Evolutionary conservation across 176 grass and related monocot species (phyloP).

Genomic region (Oryza glumipatula): DNA sequence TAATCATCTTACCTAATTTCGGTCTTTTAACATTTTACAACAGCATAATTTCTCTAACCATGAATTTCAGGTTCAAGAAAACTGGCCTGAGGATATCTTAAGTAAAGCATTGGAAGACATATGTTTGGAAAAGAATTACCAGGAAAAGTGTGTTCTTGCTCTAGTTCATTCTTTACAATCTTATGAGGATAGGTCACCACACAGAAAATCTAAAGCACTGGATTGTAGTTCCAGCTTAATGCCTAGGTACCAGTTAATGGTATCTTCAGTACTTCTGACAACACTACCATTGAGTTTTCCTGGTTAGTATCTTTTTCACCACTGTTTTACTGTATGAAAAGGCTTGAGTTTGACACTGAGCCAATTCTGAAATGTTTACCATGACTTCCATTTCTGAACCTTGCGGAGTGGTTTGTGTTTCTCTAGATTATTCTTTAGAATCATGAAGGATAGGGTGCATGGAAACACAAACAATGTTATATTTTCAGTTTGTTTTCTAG

Average conservation of each 20-base stretch:
- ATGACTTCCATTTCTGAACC: neutral
- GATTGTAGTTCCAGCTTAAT: constrained; percentile 69
- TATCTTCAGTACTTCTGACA: constrained; percentile 91
- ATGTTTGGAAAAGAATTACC: constrained; percentile 81
- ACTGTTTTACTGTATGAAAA: constrained; percentile 10
- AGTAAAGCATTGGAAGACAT: constrained; percentile 81
- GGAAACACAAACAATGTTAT: constrained; percentile 34
- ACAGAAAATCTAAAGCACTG: constrained; percentile 48
- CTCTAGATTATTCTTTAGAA: constrained; percentile 40
- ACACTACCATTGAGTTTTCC: constrained; percentile 87
- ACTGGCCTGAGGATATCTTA: constrained; percentile 80
- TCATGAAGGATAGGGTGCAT: constrained; percentile 38
- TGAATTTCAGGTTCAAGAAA: constrained; percentile 61
- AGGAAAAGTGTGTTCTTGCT: constrained; percentile 84
- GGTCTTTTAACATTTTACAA: constrained; percentile 15
- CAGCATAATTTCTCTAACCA: constrained; percentile 20
- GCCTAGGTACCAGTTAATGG: constrained; percentile 88
- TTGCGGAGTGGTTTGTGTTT: constrained; percentile 10
- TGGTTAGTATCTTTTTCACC: constrained; percentile 51
- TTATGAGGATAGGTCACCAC: constrained; percentile 50
- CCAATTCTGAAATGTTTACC: constrained; percentile 6
- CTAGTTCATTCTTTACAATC: constrained; percentile 69
- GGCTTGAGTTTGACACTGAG: neutral
- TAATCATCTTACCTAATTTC: neutral
- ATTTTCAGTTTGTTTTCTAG: constrained; percentile 45